Base-by-base conservation (phyloP, 176 grass and related monocot species). In the Paspalum vaginatum region DNA sequence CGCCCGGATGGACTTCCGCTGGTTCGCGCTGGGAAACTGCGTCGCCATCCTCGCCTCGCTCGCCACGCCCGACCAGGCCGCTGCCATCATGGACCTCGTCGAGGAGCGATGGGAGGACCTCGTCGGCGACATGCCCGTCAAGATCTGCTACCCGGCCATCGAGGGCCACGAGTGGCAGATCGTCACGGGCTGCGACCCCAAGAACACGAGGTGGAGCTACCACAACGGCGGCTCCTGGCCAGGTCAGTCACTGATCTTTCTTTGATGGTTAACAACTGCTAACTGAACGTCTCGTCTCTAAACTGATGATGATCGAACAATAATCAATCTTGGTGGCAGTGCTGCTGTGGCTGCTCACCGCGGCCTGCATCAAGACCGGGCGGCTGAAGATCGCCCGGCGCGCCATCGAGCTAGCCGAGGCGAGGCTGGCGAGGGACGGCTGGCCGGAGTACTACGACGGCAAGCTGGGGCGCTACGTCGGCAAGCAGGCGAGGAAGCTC, bases 391-490 rank as follows among this genome's bases (percentile, higher is more conserved):
- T 97, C 20, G 91, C 94, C 2, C 72, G 87, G 77, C 71, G 85
- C 1, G 89, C 91, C 6, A 88, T 97, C 70, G 91, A 97, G 20
- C 87, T 92, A 9, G 85, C 85, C 0, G 94, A 97, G 83, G 72
- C 70, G 72, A 88, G 89, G 83, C 85, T 97, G n/a, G 79, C 84
- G 27, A 90, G 87, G 64, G 94, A 97, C 46, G 82, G 94, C 9
- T 97, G 91, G 91, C 94, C 94, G 0, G 94, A 97, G 79, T 97
- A 97, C 86, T 97, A 97, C 41, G 91, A 97, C 79, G 91, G 94
- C 38, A 97, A 92, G 79, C 85, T 88, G 8, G 94, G 94, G 0
- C 83, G 89, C 15, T 97, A 94, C 38, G 21, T 92, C 22, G 91
- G 94, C 47, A 97, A 97, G 80, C 94, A 97, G 71, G 94, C 94